phyloP scores from a whole-genome alignment of 2,329 filamentous ascomycete genomes.

The Leptographium lundbergii region DNA sequence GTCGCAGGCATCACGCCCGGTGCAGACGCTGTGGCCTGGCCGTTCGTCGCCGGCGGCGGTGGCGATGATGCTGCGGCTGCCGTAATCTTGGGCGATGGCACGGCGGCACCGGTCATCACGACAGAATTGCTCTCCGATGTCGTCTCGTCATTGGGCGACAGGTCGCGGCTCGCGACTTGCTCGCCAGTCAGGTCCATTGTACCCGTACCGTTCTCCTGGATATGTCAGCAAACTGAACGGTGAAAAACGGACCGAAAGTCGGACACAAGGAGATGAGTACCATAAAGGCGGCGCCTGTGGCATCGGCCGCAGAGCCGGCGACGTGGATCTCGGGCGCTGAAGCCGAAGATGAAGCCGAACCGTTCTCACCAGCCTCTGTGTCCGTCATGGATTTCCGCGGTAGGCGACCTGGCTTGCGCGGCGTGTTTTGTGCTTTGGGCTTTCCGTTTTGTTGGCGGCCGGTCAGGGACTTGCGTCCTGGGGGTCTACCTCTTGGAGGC shows the following conservation, averaged over 20 bases:
- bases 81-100: background rate
- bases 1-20: background rate
- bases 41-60: background rate
- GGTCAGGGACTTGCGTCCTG: slow-evolving; percentile 6
- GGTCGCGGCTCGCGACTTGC: background rate
- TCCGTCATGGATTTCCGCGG: background rate
- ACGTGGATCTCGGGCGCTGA: slow-evolving; percentile 1
- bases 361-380: too few species aligned
- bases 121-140: background rate
- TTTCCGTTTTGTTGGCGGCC: background rate
- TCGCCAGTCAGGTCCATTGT: background rate
- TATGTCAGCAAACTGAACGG: background rate
- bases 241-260: background rate
- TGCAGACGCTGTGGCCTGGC: background rate
- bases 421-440: background rate
- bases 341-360: too few species aligned
- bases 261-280: background rate
- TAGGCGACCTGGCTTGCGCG: background rate
- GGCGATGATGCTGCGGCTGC: background rate
- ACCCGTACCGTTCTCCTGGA: background rate
- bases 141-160: background rate
- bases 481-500: slow-evolving; percentile 10
- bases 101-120: background rate
- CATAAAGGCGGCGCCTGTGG: background rate
- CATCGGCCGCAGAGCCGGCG: background rate